Evolutionary conservation across 306 rosid genomes (phyloP), one percentile per base, ranked within the genome.

Genomic region (Styphnolobium japonicum): DNA sequence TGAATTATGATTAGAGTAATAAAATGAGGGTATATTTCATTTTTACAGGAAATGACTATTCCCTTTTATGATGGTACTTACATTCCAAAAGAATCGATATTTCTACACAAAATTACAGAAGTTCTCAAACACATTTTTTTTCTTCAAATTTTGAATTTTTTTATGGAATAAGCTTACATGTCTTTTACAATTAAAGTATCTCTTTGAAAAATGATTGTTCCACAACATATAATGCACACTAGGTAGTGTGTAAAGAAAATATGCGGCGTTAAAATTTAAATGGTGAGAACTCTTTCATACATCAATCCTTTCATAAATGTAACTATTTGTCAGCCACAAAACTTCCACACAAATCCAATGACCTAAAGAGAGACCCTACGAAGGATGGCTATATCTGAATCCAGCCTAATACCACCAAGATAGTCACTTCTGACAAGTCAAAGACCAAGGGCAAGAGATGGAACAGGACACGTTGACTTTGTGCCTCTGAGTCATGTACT

Each of bases 371-470:
- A 81, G 91, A 65, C 89, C 94, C 85, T 82, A 82, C 80, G 11
- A 69, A 80, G 42, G 49, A 78, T 77, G 87, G 83, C 82, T 45
- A 10, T 27, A 51, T 86, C 76, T 63, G 36, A 71, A 63, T 71
- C 73, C 75, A 85, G 84, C 79, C 81, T 76, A 89, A 80, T 84
- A 80, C 49, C 8, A 73, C 87, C 90, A 81, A 85, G 14, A 27
- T 23, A 48, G 80, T 45, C 21, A 71, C 42, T 83, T 68, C 94
- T 90, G 93, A 87, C 91, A 85, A 39, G 96, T 89, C 93, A 82
- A 91, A 76, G 83, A 66, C 69, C 71, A 63, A 63, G 33, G 23
- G 56, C 86, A 51, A 81, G 10, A 39, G 57, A 79, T 46, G 85
- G 83, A 75, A 75, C 53, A 42, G 43, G 80, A 72, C 85, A 12